These are phyloP conservation scores for Colletotrichum abscissum DNA, from an alignment of 2,329 filamentous ascomycete genomes.

Conservation along the genomic window DNA sequence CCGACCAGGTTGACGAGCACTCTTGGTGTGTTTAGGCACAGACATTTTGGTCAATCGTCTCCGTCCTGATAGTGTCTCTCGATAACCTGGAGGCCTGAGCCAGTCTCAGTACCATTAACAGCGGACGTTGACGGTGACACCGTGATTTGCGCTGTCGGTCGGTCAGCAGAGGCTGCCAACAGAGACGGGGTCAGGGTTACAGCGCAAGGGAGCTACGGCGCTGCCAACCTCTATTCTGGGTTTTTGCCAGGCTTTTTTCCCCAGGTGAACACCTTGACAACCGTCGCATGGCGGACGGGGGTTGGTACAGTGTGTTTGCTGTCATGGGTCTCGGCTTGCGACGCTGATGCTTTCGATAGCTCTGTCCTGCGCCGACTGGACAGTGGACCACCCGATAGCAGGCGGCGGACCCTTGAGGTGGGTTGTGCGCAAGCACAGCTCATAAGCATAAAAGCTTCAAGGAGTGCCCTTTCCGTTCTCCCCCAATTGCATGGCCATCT, in stretches of 20 bases:
- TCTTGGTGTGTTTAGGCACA: not conserved
- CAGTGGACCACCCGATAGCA: not conserved
- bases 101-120: not conserved
- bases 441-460: conserved; percentile 3
- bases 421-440: not conserved
- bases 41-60: not conserved
- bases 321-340: conserved; percentile 16
- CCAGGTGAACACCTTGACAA: not conserved
- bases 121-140: not conserved
- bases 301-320: not conserved
- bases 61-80: not conserved
- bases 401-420: not conserved
- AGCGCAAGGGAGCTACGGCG: not conserved
- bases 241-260: not conserved
- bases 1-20: not conserved
- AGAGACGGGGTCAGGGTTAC: conserved; percentile 5
- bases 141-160: not conserved
- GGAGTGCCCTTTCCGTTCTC: not conserved
- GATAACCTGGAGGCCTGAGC: not conserved
- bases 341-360: conserved; percentile 28
- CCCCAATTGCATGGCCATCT: not conserved
- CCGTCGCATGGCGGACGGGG: not conserved
- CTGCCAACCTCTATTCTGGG: not conserved
- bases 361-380: not conserved
- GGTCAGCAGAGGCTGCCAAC: not conserved